Conservation (phyloP, 1,284 basidiomycete species). For the Cutaneotrichosporon daszewskae region DNA sequence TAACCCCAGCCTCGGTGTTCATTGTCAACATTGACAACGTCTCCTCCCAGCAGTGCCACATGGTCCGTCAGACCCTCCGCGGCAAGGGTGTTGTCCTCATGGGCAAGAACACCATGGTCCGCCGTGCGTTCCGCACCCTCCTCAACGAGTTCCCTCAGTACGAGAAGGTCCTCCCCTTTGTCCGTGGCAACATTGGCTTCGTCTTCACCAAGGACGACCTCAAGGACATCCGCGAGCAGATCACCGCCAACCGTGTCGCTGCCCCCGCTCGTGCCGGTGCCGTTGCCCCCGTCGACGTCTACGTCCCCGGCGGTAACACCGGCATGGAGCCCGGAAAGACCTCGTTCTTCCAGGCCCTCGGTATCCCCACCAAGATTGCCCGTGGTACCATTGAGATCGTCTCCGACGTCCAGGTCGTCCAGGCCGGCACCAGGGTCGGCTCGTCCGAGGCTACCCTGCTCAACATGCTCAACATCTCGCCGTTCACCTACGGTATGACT, state of each 20-base stretch:
- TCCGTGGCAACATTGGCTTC: slow-evolving; percentile 98
- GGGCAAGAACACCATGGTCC: slow-evolving; percentile 99
- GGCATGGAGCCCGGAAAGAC: slow-evolving; percentile 99
- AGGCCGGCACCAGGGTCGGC: slow-evolving; percentile 87
- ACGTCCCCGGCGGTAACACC: slow-evolving; percentile 91
- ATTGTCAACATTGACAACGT: slow-evolving; percentile 99
- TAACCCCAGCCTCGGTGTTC: slow-evolving; percentile 80
- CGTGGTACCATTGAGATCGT: slow-evolving; percentile 99
- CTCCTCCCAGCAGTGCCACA: slow-evolving; percentile 83
- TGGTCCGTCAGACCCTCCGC: slow-evolving; percentile 89
- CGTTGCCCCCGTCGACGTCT: slow-evolving; percentile 84
- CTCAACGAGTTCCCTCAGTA: slow-evolving; percentile 85
- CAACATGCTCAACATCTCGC: slow-evolving; percentile 99
- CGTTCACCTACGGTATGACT: slow-evolving; percentile 98
- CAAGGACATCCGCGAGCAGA: slow-evolving; percentile 88
- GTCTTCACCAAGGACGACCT: slow-evolving; percentile 93
- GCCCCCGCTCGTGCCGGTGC: slow-evolving; percentile 99
- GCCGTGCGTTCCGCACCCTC: slow-evolving; percentile 90
- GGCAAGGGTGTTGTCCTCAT: slow-evolving; percentile 96
- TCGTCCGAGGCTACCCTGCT: slow-evolving; percentile 93
- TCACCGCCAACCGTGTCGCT: slow-evolving; percentile 94
- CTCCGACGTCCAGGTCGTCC: slow-evolving; percentile 91
- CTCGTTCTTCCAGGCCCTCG: slow-evolving; percentile 99
- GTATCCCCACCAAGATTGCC: slow-evolving; percentile 99
- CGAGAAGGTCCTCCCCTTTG: slow-evolving; percentile 91